phyloP scores from a whole-genome alignment of 345 rosid species.

The Citrus sp. region DNA sequence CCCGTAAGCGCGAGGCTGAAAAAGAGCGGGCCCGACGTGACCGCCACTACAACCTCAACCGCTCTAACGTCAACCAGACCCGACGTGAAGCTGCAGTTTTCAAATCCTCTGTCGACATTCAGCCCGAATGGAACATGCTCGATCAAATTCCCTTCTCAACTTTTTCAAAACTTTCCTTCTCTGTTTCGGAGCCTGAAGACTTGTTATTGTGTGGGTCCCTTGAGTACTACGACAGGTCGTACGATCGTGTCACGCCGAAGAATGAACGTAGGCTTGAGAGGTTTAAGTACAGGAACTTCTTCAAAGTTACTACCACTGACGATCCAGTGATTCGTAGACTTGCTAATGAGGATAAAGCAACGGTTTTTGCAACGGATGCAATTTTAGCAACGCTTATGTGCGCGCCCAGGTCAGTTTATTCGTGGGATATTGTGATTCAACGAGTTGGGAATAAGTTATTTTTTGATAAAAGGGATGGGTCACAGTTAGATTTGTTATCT shows the following conservation, averaged over 20 bases:
- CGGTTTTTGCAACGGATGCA: slow-evolving; percentile 85
- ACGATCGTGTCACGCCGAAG: slow-evolving; percentile 76
- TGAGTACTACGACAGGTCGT: slow-evolving; percentile 65
- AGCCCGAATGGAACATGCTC: slow-evolving; percentile 98
- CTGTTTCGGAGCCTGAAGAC: slow-evolving; percentile 85
- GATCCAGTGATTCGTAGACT: slow-evolving; percentile 83
- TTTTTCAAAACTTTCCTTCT: slow-evolving; percentile 75
- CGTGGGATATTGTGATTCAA: slow-evolving; percentile 93
- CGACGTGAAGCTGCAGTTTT: slow-evolving; percentile 89
- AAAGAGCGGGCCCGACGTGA: slow-evolving; percentile 93
- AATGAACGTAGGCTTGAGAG: slow-evolving; percentile 81
- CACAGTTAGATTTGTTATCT: slow-evolving; percentile 84
- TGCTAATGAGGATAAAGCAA: slow-evolving; percentile 90
- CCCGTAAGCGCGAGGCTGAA: slow-evolving; percentile 83
- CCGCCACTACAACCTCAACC: slow-evolving; percentile 63
- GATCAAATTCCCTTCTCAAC: slow-evolving; percentile 94
- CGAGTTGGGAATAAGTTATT: slow-evolving; percentile 89
- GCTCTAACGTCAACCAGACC: slow-evolving; percentile 57
- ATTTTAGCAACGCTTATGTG: slow-evolving; percentile 83
- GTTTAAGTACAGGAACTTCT: slow-evolving; percentile 85
- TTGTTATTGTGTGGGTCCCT: slow-evolving; percentile 73
- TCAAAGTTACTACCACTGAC: slow-evolving; percentile 91
- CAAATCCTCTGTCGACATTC: slow-evolving; percentile 89
- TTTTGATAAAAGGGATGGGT: slow-evolving; percentile 88
- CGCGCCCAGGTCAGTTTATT: slow-evolving; percentile 92